Base-by-base conservation (phyloP, 805 yeast species). In the Saturnispora zaruensis region DNA sequence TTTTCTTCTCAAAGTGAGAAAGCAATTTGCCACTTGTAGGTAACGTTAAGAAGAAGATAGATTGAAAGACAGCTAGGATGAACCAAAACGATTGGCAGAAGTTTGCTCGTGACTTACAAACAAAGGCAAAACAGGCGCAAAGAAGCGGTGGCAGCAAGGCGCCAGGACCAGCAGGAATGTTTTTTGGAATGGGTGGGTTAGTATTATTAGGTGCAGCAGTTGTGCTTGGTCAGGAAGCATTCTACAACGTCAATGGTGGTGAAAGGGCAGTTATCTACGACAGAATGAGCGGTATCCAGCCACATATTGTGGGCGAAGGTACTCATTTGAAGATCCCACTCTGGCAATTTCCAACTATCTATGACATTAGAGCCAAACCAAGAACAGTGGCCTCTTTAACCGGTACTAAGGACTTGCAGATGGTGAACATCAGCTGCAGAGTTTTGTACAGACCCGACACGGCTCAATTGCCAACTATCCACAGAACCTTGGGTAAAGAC, bases 381-480 rank as follows among this genome's bases (percentile, higher is more conserved):
- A 82, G 97, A 70, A 89, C 89, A 59, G 95, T 93, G 53, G 87
- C 97, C 13, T 87, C 96, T 24, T 77, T 95, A 61, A 93, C 99
- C 1, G 99, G 99, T 57, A 93, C 99, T 21, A 93, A 93, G 72
- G 99, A 93, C 70, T 77, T 93, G 65, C 99, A 93, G 73, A 93
- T 93, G 99, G 99, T 93, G 45, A 93, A 89, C 68, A 91, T 93
- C 64, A 91, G 98, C n/a, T 93, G 99, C 69, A 84, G 99, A 73
- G 99, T 93, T 24, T 77, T 93, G 59, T 84, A 95, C 50, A 82
- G 90, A 66, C 99, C 99, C 0, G 84, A 85, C 51, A 76, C 88
- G 26, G 67, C 69, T 47, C 80, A 88, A 47, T 75, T 93, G 57
- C 96, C 98, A 24, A 75, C 74, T 11, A 87, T 93, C 57, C 93